Evolutionary conservation across 805 yeast genomes (phyloP).

Genomic region (Candida maris): DNA sequence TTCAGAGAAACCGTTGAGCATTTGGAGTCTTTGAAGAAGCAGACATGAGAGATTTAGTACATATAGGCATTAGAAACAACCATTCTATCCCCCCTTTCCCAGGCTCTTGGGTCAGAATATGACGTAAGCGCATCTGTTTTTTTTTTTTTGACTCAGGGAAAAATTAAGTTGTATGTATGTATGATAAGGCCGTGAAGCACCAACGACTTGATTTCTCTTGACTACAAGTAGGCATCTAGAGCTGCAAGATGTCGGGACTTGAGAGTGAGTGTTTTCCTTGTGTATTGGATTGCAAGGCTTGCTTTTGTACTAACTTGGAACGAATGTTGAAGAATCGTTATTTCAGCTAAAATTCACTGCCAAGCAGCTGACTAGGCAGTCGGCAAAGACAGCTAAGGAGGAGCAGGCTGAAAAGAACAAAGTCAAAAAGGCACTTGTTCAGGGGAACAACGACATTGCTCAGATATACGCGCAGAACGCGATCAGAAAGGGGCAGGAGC

Average conservation of each 20-base stretch:
- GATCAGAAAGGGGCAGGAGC: conserved; percentile 83
- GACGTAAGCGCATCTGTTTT: too few relatives aligned
- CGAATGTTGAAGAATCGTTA: conserved; percentile 43
- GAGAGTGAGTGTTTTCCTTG: conserved; percentile 33
- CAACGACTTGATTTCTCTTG: conserved; percentile 1
- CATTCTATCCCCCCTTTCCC: too few relatives aligned
- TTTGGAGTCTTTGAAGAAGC: conserved; percentile 23
- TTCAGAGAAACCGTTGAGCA: conserved; percentile 36
- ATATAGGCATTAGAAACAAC: too few relatives aligned
- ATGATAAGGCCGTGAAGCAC: background rate
- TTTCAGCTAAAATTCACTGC: conserved; percentile 84
- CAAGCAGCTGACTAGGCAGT: conserved; percentile 86
- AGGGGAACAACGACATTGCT: conserved; percentile 89
- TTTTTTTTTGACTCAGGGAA: too few relatives aligned
- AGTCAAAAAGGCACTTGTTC: conserved; percentile 81
- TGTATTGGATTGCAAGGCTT: background rate
- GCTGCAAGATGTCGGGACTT: conserved; percentile 34
- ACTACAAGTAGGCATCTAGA: background rate
- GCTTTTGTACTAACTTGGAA: too few relatives aligned
- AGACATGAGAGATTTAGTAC: too few relatives aligned
- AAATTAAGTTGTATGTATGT: too few relatives aligned
- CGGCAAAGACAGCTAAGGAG: conserved; percentile 86
- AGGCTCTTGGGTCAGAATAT: too few relatives aligned
- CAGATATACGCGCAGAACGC: conserved; percentile 94
- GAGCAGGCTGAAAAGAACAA: conserved; percentile 82